Conservation (phyloP, 176 grass and related monocot genomes). For the Pharus latifolius region DNA sequence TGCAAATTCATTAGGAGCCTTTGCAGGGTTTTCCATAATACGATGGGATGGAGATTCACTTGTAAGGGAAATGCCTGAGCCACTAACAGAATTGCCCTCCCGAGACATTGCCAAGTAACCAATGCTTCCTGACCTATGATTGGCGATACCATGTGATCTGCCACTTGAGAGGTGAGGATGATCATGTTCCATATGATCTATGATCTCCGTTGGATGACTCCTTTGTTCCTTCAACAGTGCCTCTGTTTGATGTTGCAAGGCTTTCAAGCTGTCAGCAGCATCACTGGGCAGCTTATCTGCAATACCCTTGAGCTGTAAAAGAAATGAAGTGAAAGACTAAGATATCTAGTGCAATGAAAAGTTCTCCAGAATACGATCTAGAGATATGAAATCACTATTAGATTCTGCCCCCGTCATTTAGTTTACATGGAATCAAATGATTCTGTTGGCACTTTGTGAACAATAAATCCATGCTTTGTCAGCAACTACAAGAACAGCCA, state of each 20-base stretch:
- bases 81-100: constrained; percentile 12
- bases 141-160: background rate
- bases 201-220: background rate
- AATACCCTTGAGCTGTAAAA: constrained; percentile 45
- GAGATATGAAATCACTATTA: background rate
- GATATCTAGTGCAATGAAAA: no score
- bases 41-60: constrained; percentile 14
- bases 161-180: constrained; percentile 25
- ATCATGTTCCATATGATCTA: constrained; percentile 24
- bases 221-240: constrained; percentile 15
- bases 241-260: constrained; percentile 23
- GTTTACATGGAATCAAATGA: no score
- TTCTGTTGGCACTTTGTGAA: no score
- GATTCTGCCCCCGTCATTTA: no score
- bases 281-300: constrained; percentile 43
- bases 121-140: constrained; percentile 20
- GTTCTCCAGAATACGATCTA: background rate
- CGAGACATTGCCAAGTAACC: constrained; percentile 16
- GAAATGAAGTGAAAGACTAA: background rate
- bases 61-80: background rate
- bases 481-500: no score
- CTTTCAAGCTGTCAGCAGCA: constrained; percentile 26
- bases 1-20: constrained; percentile 14
- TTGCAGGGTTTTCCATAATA: constrained; percentile 21
- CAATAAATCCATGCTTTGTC: no score